These are phyloP conservation scores for Panicum miliaceum DNA, from an alignment of 176 grass and related monocot genomes.

Conservation along the genomic window DNA sequence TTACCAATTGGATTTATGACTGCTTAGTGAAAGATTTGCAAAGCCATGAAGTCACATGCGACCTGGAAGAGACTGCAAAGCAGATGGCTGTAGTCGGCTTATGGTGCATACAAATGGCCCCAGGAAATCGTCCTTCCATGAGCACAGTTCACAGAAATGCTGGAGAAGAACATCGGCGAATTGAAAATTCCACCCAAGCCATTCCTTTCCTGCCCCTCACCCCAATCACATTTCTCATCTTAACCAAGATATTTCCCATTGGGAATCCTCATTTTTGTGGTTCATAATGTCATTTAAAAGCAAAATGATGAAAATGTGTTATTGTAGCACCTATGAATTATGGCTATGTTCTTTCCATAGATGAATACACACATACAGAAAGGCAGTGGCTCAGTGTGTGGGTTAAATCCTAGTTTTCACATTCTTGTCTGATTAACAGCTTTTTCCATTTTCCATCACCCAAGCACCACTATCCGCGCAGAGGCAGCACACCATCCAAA, in stretches of 20 bases:
- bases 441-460: background rate
- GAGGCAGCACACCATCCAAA: background rate
- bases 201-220: background rate
- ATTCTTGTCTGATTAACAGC: background rate
- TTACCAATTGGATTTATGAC: conserved; percentile 66
- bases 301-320: background rate
- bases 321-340: background rate
- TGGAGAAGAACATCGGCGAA: conserved; percentile 45
- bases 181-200: conserved; percentile 53
- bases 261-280: background rate
- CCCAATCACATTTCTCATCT: background rate
- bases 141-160: conserved; percentile 60
- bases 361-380: background rate
- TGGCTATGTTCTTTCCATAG: background rate
- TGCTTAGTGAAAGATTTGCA: conserved; percentile 32
- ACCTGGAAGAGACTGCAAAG: conserved; percentile 36
- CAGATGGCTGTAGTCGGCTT: conserved; percentile 50
- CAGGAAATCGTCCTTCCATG: conserved; percentile 52
- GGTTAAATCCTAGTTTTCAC: background rate
- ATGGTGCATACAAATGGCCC: conserved; percentile 56
- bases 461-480: background rate
- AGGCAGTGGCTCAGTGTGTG: background rate
- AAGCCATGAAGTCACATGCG: conserved; percentile 10
- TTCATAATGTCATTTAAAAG: background rate
- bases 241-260: background rate